Conservation (phyloP, 768 basidiomycete species). For the Strobilomyces echinocephalus region DNA sequence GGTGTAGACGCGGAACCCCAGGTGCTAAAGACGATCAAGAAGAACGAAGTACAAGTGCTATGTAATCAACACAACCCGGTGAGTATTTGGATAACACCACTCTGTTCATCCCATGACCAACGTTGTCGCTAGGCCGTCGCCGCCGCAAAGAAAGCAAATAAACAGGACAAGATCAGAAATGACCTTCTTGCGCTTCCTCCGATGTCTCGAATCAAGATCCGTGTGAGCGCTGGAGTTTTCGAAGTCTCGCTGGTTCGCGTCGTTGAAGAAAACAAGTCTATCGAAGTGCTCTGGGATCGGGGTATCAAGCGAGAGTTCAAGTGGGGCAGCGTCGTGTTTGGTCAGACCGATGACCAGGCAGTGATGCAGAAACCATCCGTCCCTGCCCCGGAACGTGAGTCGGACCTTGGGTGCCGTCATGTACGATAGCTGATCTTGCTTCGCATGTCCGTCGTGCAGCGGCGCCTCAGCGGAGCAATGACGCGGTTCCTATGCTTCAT, state of each 20-base stretch:
- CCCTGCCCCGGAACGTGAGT: conserved; percentile 47
- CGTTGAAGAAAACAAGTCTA: conserved; percentile 60
- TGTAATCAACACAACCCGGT: conserved; percentile 93
- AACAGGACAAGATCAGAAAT: conserved; percentile 65
- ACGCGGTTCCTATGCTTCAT: conserved; percentile 18
- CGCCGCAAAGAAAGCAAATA: conserved; percentile 69
- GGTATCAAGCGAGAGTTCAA: conserved; percentile 73
- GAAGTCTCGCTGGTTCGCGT: conserved; percentile 77
- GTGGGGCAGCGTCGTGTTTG: conserved; percentile 77
- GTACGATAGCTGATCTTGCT: conserved; percentile 5
- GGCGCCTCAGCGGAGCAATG: conserved; percentile 11
- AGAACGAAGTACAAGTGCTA: conserved; percentile 67
- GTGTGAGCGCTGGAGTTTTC: conserved; percentile 78
- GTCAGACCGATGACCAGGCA: conserved; percentile 58
- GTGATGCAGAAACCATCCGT: conserved; percentile 71
- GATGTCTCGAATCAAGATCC: conserved; percentile 78
- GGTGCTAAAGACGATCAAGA: conserved; percentile 66
- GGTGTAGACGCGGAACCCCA: conserved; percentile 13
- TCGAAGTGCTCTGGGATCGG: conserved; percentile 80
- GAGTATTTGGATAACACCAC: conserved; percentile 28
- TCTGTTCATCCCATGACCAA: background rate
- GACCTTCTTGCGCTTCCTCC: conserved; percentile 67
- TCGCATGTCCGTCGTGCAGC: conserved; percentile 11
- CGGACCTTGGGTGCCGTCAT: background rate
- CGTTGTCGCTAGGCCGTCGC: conserved; percentile 52